Evolutionary conservation across 176 grass and related monocot species (phyloP), one percentile per base, ranked within the genome.

Genomic region (Metroxylon sagu): DNA sequence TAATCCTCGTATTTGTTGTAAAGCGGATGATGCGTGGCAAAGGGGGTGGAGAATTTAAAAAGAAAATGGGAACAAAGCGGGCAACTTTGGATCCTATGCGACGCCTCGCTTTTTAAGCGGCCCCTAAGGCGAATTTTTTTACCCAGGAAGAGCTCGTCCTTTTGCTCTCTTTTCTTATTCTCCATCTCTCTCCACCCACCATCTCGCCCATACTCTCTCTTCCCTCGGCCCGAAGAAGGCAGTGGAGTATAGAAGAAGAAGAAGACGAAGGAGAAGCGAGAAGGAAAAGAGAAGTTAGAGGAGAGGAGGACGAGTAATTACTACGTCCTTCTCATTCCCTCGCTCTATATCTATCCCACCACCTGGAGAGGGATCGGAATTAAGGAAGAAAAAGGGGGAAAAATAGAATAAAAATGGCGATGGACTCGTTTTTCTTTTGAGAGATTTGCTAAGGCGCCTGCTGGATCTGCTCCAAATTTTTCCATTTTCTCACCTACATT

Each of bases 11-110:
- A 12, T 39, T 31, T 31, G 29, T 31, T 31, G 29, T 12, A 10
- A 43, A 43, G 35, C 12, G 35, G 35, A 43, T 43, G 12, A 35
- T 43, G 10, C 35, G 35, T 43, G 35, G 8, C 35, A 2, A 43
- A 12, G 35, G 31, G 30, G 31, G 31, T 35, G 6, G 31, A 5
- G 31, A 1, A 35, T 35, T 35, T 35, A 10, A 43, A 43, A 43
- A 12, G 8, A 43, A 43, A 43, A 43, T 43, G 7, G 35, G 35
- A 43, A 43, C 16, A 50, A 43, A 63, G 39, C 48, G 14, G 49
- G 56, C 27, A 52, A 70, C 74, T 77, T 77, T 70, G 74, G 66
- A 77, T 77, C 56, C 74, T 61, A 61, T 64, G n/a, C 18, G 19
- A 19, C 49, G 55, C 50, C 66, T 25, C 49, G 26, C 14, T 43